Evolutionary conservation across 2,329 filamentous ascomycete genomes (phyloP), one percentile per base, ranked within the genome.

Genomic region (Torrubiellomyces zombiae): DNA sequence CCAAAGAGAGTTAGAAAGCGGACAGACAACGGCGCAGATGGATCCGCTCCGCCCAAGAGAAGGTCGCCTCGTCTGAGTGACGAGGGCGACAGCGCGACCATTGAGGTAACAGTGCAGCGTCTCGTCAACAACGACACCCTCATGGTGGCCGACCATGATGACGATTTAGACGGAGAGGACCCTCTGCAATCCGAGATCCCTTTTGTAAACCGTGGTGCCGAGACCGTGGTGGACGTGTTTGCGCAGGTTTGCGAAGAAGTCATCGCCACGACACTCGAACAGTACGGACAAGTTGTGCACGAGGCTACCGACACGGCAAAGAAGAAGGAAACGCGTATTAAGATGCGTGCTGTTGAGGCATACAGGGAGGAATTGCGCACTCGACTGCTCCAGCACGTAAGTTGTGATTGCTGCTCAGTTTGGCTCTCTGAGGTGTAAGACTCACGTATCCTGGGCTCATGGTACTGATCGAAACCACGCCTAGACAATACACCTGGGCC

Each of bases 171-270:
- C 19, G 56, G 58, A 3, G 45, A 44, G 3, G 55, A 67, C 21
- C 53, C 61, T 1, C 48, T 67, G 4, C 56, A 56, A 21, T 40
- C 49, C 2, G 59, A 65, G 4, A 64, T 72, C 2, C 63, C 67
- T 0, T 67, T 63, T 31, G 50, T 56, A 0, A 63, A 60, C 35
- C 56, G 59, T 10, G 47, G 51, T 13, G 65, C 66, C 22, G 68
- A 74, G 34, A 76, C 68, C 23, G 56, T 64, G 0, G 53, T 75
- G 3, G 71, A 76, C 35, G 69, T 75, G 2, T 52, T 76, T 18
- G 55, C 61, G 5, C 62, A 72, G 33, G 55, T 74, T 9, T 75
- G 66, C 38, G 60, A 69, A 17, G 69, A 75, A 37, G 56, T 73
- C 16, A 52, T 73, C 12, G 55, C 55, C n/a, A 47, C 54, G 3